Percentiles rank a stretch among this genome's conserved stretches.
Evolutionary conservation across 331 rosid genomes (phyloP).

Genomic region (Acacia concinna): DNA sequence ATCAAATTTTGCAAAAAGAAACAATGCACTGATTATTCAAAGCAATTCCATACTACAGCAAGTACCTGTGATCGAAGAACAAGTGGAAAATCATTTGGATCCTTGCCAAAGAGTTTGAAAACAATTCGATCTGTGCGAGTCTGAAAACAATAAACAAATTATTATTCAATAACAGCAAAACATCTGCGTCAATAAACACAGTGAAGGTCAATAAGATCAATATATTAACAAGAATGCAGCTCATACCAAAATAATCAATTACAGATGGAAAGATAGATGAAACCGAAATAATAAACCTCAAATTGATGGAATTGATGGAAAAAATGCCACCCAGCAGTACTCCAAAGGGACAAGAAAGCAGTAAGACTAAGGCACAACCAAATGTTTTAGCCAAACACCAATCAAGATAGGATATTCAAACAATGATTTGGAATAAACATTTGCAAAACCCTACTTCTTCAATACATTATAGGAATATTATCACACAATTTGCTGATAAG

Average conservation of each 20-base stretch:
- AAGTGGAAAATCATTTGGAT: slow-evolving; percentile 72
- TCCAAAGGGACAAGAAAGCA: neutral
- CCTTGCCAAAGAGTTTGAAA: slow-evolving; percentile 93
- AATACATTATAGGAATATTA: neutral
- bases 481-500: neutral
- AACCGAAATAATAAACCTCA: neutral
- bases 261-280: slow-evolving; percentile 10
- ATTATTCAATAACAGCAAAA: slow-evolving; percentile 10
- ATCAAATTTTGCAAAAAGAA: slow-evolving; percentile 20
- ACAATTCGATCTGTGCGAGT: slow-evolving; percentile 85
- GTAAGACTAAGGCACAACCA: neutral
- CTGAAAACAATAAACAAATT: slow-evolving; percentile 44
- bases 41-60: slow-evolving; percentile 23
- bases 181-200: neutral
- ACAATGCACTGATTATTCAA: slow-evolving; percentile 2
- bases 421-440: neutral
- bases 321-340: neutral
- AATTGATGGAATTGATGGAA: neutral
- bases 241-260: neutral
- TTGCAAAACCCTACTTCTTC: neutral
- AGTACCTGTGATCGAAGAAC: slow-evolving; percentile 76
- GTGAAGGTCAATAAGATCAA: neutral
- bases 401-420: slow-evolving; percentile 8
- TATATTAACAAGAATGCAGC: neutral
- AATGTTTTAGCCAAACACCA: neutral